Conservation (phyloP, 176 grass and related monocot species). For the Urochloa ruziziensis region DNA sequence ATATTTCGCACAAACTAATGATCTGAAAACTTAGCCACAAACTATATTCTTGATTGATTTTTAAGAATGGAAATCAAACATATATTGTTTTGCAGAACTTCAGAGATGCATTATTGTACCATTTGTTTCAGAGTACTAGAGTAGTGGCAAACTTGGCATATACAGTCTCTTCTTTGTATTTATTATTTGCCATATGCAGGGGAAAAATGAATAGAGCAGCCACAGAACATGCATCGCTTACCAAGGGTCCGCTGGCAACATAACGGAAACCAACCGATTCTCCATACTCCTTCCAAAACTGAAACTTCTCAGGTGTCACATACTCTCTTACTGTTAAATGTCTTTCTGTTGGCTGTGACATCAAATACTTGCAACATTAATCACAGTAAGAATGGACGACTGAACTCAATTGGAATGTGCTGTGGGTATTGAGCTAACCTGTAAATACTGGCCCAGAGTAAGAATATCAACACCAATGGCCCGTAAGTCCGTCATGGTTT, state of each 20-base stretch:
- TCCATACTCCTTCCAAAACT: slow-evolving; percentile 87
- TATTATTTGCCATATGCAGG: not conserved
- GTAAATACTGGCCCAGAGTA: slow-evolving; percentile 90
- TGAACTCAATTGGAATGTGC: not conserved
- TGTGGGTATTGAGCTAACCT: slow-evolving; percentile 41
- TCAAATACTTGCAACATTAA: not conserved
- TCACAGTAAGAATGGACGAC: not conserved
- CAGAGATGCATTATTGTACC: not conserved
- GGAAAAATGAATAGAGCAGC: not conserved
- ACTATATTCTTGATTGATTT: slow-evolving; percentile 1
- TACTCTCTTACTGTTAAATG: slow-evolving; percentile 93
- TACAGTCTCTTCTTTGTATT: not conserved
- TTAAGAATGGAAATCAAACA: not conserved
- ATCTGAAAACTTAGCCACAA: not conserved
- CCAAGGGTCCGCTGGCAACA: slow-evolving; percentile 94
- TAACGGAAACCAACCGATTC: slow-evolving; percentile 84
- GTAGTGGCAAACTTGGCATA: too few relatives aligned
- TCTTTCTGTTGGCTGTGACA: slow-evolving; percentile 75
- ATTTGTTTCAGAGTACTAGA: not conserved
- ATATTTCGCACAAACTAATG: not conserved
- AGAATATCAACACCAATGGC: slow-evolving; percentile 79
- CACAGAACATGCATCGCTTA: slow-evolving; percentile 24
- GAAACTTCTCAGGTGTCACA: slow-evolving; percentile 87
- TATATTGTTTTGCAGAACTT: not conserved
- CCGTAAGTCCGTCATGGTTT: slow-evolving; percentile 79